Conservation (phyloP, 2,329 filamentous ascomycete species). For the Dothideomycetes sp. region DNA sequence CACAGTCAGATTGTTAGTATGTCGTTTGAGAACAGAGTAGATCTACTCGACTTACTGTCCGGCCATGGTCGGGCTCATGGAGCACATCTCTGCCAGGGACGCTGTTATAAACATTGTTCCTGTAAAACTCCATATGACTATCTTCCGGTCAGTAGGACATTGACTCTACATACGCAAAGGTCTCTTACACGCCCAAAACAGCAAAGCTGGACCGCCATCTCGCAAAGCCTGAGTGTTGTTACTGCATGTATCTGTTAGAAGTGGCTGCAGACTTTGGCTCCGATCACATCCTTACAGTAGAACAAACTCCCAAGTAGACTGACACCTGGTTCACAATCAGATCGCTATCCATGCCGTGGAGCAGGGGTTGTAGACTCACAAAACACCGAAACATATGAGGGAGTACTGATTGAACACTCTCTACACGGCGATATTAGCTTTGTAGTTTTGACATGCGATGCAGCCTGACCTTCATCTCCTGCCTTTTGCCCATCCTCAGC, state of each 20-base stretch:
- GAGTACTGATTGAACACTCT: conserved; percentile 41
- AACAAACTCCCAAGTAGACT: conserved; percentile 45
- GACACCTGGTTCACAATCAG: conserved; percentile 32
- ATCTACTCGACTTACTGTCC: neutral
- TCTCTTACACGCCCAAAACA: conserved; percentile 19
- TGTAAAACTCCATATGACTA: conserved; percentile 18
- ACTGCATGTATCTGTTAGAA: conserved; percentile 1
- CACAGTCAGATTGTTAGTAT: no score
- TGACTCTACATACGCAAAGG: no score
- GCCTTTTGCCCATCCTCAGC: conserved; percentile 39
- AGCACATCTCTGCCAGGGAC: conserved; percentile 23
- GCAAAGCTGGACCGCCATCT: conserved; percentile 20
- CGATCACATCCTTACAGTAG: conserved; percentile 20
- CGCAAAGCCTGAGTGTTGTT: conserved; percentile 22
- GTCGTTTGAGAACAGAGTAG: no score
- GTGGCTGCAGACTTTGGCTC: neutral
- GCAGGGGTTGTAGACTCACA: no score
- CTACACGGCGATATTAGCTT: conserved; percentile 16
- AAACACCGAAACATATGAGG: conserved; percentile 37
- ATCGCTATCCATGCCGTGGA: no score
- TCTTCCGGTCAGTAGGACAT: neutral
- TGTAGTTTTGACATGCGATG: neutral
- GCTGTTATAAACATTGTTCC: conserved; percentile 19
- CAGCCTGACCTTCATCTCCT: conserved; percentile 33
- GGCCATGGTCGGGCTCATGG: conserved; percentile 1